Base-by-base conservation (phyloP, 2,329 filamentous ascomycete species). In the Colletotrichum coccodes region DNA sequence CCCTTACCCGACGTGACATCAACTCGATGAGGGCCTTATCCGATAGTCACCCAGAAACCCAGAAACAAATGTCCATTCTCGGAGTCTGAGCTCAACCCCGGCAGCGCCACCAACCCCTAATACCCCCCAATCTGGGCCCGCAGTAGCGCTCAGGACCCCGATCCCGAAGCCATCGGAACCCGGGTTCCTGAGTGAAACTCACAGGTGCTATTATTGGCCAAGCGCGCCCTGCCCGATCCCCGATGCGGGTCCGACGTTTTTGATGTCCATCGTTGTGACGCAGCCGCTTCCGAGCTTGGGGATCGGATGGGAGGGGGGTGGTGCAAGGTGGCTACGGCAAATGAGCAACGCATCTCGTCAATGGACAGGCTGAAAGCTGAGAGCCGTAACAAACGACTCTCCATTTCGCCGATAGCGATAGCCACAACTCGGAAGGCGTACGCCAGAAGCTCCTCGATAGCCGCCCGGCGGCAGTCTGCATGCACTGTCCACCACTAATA, bases 191-290 rank as follows among this genome's bases (percentile, higher is more conserved):
- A 7, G 7, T 26, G 60, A 18, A 30, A 42, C 12, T 44, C 47
- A 14, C 23, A 32, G 40, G 32, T 44, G 14, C 34, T 63, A 28
- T 36, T 18, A 44, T 50, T 44, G 64, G 42, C 49, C 50, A n/a
- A 21, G 23, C 38, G 9, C 14, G 54, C 38, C n/a, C 32, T 32
- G 26, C 49, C 60, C 60, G 44, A 58, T 64, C 42, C 50, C 50
- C 64, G 60, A 46, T 64, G 52, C 60, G 60, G 64, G 64, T 64
- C 50, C 46, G 59, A 67, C 59, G 64, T 63, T 64, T 64, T 63
- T 50, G 44, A 34, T 57, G 36, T 16, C 52, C 18, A 32, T 50
- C 42, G 28, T 34, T 63, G 42, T 63, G 34, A 63, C 64, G 60
- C 59, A 32, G 54, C 23, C 11, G 40, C 32, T 47, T 38, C 34